Evolutionary conservation across 192 early-diverging fungal genomes (phyloP).

Genomic region (Gryganskiella cystojenkinii): DNA sequence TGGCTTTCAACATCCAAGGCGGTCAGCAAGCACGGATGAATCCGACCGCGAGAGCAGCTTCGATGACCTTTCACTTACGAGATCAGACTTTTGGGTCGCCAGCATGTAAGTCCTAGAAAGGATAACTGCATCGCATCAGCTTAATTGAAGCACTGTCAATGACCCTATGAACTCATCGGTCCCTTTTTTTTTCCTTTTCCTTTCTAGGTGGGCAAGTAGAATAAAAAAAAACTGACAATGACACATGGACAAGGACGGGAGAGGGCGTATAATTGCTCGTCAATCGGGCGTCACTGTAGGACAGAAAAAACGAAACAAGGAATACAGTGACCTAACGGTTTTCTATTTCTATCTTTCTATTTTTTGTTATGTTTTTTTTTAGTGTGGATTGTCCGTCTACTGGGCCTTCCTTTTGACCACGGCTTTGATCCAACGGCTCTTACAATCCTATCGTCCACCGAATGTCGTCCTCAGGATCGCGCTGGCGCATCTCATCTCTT

Average conservation of each 20-base stretch:
- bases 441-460: conserved; percentile 58
- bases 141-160: not conserved
- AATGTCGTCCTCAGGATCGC: conserved; percentile 59
- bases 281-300: no score
- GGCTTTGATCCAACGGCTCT: conserved; percentile 56
- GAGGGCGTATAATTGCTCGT: no score
- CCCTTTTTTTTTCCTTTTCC: not conserved
- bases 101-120: conserved; percentile 21
- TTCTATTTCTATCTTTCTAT: not conserved
- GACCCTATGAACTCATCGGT: not conserved
- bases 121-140: not conserved
- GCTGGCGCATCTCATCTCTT: conserved; percentile 54
- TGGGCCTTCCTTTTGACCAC: conserved; percentile 65
- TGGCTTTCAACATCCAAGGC: conserved; percentile 2
- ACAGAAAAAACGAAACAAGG: no score
- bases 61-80: conserved; percentile 12
- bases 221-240: no score
- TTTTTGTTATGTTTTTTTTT: not conserved
- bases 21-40: no score
- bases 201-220: conserved; percentile 46
- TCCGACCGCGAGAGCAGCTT: not conserved
- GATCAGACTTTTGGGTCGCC: conserved; percentile 47
- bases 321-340: not conserved
- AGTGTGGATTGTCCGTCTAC: conserved; percentile 62
- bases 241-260: no score